These are phyloP conservation scores for Starmerella khaoyaiensis DNA, from an alignment of 805 yeast genomes.

Conservation along the genomic window DNA sequence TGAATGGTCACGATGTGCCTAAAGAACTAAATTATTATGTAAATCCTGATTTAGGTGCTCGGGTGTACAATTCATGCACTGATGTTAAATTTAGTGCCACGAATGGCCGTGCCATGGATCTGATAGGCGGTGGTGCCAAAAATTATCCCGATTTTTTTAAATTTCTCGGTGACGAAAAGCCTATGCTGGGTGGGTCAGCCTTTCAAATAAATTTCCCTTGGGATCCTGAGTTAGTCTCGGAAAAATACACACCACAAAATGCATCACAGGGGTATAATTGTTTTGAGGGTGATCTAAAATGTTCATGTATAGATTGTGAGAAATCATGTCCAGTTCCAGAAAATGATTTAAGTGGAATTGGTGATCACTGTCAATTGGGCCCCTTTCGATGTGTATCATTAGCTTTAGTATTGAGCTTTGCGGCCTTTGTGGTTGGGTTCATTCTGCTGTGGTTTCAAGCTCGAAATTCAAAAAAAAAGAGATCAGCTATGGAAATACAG, in stretches of 20 bases:
- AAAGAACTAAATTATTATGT: constrained; percentile 56
- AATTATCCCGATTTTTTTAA: constrained; percentile 60
- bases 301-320: constrained; percentile 82
- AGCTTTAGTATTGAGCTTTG: constrained; percentile 38
- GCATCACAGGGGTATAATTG: constrained; percentile 34
- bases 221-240: constrained; percentile 24
- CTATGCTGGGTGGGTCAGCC: constrained; percentile 87
- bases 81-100: constrained; percentile 86
- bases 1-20: constrained; percentile 46
- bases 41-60: constrained; percentile 44
- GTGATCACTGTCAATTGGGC: constrained; percentile 41
- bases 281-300: constrained; percentile 41
- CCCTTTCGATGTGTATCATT: constrained; percentile 63
- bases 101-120: constrained; percentile 91
- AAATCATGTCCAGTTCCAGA: constrained; percentile 49
- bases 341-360: constrained; percentile 1
- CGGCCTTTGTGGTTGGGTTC: constrained; percentile 4
- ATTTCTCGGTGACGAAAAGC: constrained; percentile 90
- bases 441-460: constrained; percentile 7
- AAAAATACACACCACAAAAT: constrained; percentile 20
- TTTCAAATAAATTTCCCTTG: constrained; percentile 75
- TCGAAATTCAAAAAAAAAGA: constrained; percentile 7
- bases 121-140: constrained; percentile 93
- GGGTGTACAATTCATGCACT: constrained; percentile 72
- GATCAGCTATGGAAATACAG: constrained; percentile 17